Percentiles rank a stretch among this genome's conserved stretches.
phyloP scores from a whole-genome alignment of 352 stramenopile genomes.

The Phytophthora capsici region DNA sequence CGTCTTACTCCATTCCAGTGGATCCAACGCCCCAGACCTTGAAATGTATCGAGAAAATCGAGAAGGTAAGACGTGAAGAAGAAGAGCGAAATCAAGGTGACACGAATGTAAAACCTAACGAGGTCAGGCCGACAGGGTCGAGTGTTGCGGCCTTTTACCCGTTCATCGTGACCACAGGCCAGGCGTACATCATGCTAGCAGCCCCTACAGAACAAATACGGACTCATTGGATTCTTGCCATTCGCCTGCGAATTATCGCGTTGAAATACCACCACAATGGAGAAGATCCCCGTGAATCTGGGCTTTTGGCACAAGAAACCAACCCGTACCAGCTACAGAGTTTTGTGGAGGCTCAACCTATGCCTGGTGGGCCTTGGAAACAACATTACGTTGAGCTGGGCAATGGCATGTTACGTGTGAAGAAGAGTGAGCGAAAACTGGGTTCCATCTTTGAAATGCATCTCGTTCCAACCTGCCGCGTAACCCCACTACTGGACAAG shows the following conservation, averaged over 20 bases:
- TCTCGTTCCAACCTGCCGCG: constrained; percentile 55
- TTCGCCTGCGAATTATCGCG: constrained; percentile 68
- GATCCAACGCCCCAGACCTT: constrained; percentile 42
- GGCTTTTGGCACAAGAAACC: not conserved
- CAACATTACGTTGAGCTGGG: constrained; percentile 66
- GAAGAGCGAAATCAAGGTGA: constrained; percentile 24
- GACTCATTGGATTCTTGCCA: constrained; percentile 67
- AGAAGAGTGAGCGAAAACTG: constrained; percentile 61
- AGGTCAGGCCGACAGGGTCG: constrained; percentile 20
- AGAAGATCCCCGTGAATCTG: constrained; percentile 15
- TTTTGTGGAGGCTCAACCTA: constrained; percentile 68
- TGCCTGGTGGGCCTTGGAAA: constrained; percentile 59
- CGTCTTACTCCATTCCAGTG: constrained; percentile 51
- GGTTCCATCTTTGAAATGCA: constrained; percentile 60
- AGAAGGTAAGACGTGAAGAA: constrained; percentile 39
- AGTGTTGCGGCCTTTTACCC: constrained; percentile 47
- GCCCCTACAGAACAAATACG: constrained; percentile 52
- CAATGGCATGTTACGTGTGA: constrained; percentile 72
- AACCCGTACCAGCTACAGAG: constrained; percentile 45
- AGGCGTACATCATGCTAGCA: constrained; percentile 57
- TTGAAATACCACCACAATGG: constrained; percentile 68
- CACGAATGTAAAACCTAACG: constrained; percentile 7
- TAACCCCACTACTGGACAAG: constrained; percentile 50
- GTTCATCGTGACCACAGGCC: constrained; percentile 64
- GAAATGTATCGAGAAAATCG: constrained; percentile 33